Evolutionary conservation across 257 asterid genomes (phyloP), one percentile per base, ranked within the genome.

Genomic region (Ocimum tenuiflorum): DNA sequence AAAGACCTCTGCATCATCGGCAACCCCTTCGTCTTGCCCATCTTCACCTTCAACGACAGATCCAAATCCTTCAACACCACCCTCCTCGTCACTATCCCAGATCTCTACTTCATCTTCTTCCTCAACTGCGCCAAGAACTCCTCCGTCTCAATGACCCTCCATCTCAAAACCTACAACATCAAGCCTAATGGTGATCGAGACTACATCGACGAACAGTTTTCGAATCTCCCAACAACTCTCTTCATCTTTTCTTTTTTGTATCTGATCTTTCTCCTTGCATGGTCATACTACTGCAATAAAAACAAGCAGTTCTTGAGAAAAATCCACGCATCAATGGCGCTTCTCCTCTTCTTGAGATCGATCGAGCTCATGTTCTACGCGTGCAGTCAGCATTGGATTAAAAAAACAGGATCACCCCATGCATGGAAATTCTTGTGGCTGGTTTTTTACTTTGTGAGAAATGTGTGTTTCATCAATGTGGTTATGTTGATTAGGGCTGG

Each of bases 31-130:
- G 38, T 80, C 46, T 80, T 77, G 60, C 80, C 85, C 0, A 66
- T 80, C 63, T 51, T 79, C 64, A 63, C 75, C 15, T 63, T 79
- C 75, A 59, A 65, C 15, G 77, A 66, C 8, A 20, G 11, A 7
- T 19, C 58, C 69, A 1, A 12, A 36, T 50, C 14, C 4, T 18
- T 61, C 76, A 72, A 75, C 19, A 11, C 5, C 51, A 63, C 75
- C 0, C 10, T 74, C 3, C 80, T 60, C 7, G 46, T 79, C 47
- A 38, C 67, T 1, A 63, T 72, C 68, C 76, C 80, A 0, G 83
- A 75, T 71, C 27, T 77, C 1, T 80, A 80, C 75, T 73, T 73
- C 73, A 71, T 80, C 22, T 77, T 80, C 78, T 67, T 80, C 20
- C 8, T 67, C 6, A 80, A 77, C 51, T 80, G 85, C 19, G 85